These are phyloP conservation scores for Magnolia sinica DNA, from an alignment of 164 flowering plant species.

Conservation along the genomic window DNA sequence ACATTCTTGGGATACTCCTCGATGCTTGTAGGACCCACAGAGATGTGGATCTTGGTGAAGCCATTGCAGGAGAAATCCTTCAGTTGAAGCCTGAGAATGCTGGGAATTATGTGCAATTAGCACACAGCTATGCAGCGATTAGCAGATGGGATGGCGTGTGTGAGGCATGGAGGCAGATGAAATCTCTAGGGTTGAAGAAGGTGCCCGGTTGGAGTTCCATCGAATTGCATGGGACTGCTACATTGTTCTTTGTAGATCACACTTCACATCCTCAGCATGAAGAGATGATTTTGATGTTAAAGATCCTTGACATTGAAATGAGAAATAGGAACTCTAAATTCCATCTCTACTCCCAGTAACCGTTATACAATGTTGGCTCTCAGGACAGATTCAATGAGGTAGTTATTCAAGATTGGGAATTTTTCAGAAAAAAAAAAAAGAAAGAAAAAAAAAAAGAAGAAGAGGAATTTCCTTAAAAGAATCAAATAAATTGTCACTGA, in stretches of 20 bases:
- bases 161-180: conserved; percentile 66
- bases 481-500: no score
- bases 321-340: background rate
- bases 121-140: conserved; percentile 65
- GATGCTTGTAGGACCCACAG: conserved; percentile 57
- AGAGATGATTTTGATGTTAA: conserved; percentile 39
- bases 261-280: conserved; percentile 55
- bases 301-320: conserved; percentile 35
- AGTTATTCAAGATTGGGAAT: no score
- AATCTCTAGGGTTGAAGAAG: conserved; percentile 61
- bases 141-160: conserved; percentile 68
- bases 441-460: no score
- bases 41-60: conserved; percentile 46
- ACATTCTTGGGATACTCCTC: conserved; percentile 70
- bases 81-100: conserved; percentile 47
- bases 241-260: conserved; percentile 55
- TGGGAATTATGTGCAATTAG: conserved; percentile 70
- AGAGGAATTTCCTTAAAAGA: no score
- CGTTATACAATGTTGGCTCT: no score
- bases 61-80: conserved; percentile 46
- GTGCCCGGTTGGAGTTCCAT: conserved; percentile 83
- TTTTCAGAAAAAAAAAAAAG: no score
- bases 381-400: no score
- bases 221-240: conserved; percentile 50
- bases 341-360: no score